A percentile compares a stretch with the other conserved stretches of the same genome.
Evolutionary conservation across 345 rosid species (phyloP).

Genomic region (Acer saccharum): DNA sequence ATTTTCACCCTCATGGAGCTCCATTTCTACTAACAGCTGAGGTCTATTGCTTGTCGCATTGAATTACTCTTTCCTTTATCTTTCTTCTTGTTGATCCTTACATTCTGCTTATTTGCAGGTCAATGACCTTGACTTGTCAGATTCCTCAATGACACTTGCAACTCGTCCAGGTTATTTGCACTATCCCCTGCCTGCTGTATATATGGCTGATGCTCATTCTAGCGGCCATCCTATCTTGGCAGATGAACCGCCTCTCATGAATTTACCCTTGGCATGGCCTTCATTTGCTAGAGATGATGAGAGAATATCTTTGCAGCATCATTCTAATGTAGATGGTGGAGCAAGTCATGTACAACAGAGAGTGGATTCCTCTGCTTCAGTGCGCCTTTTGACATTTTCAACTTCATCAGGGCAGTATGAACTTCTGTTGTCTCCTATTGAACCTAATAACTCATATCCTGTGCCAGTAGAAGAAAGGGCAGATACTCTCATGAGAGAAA

Average conservation of each 20-base stretch:
- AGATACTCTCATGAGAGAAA: slow-evolving; percentile 35
- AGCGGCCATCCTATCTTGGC: slow-evolving; percentile 46
- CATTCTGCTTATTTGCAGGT: slow-evolving; percentile 55
- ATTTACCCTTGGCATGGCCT: slow-evolving; percentile 56
- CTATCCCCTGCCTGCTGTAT: slow-evolving; percentile 68
- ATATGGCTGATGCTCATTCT: slow-evolving; percentile 55
- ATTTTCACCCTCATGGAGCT: slow-evolving; percentile 74
- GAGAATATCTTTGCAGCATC: slow-evolving; percentile 47
- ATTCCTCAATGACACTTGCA: slow-evolving; percentile 63
- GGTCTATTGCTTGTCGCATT: slow-evolving; percentile 38
- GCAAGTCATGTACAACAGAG: slow-evolving; percentile 42
- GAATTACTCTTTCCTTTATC: slow-evolving; percentile 23
- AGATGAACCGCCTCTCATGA: slow-evolving; percentile 55
- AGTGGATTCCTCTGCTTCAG: slow-evolving; percentile 51
- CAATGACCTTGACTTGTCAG: slow-evolving; percentile 79
- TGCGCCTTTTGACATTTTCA: slow-evolving; percentile 46
- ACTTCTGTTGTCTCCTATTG: slow-evolving; percentile 56
- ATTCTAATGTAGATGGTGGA: slow-evolving; percentile 37
- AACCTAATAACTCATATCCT: slow-evolving; percentile 42
- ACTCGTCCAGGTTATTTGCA: slow-evolving; percentile 64
- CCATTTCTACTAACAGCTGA: slow-evolving; percentile 81
- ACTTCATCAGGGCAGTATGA: slow-evolving; percentile 55
- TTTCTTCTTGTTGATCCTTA: slow-evolving; percentile 26
- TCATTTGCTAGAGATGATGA: slow-evolving; percentile 47
- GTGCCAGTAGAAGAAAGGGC: slow-evolving; percentile 36